Evolutionary conservation across 2,329 filamentous ascomycete species (phyloP).

Genomic region (Ceratocystis albifundus): DNA sequence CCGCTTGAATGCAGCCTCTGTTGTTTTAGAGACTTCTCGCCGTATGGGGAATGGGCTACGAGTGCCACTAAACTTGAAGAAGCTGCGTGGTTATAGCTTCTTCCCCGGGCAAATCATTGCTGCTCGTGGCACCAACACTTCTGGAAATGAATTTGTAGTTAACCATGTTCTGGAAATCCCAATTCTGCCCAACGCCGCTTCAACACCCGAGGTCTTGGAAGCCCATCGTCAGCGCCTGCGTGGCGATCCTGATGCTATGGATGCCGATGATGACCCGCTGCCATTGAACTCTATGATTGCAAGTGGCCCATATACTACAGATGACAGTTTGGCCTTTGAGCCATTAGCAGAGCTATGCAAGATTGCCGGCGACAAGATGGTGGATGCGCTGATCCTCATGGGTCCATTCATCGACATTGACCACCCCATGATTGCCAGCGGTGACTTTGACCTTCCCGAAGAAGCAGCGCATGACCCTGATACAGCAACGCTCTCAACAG

Average conservation of each 20-base stretch:
- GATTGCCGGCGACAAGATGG: slow-evolving; percentile 60
- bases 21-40: slow-evolving; percentile 80
- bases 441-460: slow-evolving; percentile 66
- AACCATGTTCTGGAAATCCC: slow-evolving; percentile 65
- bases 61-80: slow-evolving; percentile 65
- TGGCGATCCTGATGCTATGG: slow-evolving; percentile 52
- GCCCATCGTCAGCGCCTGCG: slow-evolving; percentile 57
- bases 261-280: slow-evolving; percentile 35
- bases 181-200: slow-evolving; percentile 61
- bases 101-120: slow-evolving; percentile 94
- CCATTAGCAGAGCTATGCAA: slow-evolving; percentile 71
- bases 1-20: slow-evolving; percentile 70
- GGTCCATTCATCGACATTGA: slow-evolving; percentile 89
- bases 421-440: slow-evolving; percentile 72
- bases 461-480: slow-evolving; percentile 60
- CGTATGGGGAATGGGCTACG: slow-evolving; percentile 71
- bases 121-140: slow-evolving; percentile 72
- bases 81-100: slow-evolving; percentile 60
- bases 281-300: slow-evolving; percentile 69
- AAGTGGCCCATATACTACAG: slow-evolving; percentile 81
- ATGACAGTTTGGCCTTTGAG: slow-evolving; percentile 84
- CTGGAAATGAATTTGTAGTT: slow-evolving; percentile 71
- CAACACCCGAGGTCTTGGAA: slow-evolving; percentile 52
- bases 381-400: slow-evolving; percentile 66
- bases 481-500: slow-evolving; percentile 63